These are phyloP conservation scores for Trichoderma sp. DNA, from an alignment of 2,329 filamentous ascomycete species.

Conservation along the genomic window DNA sequence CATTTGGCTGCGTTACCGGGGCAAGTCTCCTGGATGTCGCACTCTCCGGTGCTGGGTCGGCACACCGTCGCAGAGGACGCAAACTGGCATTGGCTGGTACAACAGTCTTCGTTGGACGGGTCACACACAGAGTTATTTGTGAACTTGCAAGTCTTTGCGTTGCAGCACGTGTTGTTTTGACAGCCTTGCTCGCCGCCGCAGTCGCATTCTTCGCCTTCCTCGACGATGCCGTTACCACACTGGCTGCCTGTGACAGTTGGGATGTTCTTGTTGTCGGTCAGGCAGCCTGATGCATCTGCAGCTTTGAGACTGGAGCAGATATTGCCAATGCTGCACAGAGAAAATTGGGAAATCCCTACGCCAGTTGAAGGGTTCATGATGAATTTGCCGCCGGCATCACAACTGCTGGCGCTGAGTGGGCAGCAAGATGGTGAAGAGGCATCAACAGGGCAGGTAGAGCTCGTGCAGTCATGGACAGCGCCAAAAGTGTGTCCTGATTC, in stretches of 20 bases:
- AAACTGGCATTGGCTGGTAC: conserved; percentile 66
- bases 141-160: conserved; percentile 85
- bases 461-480: conserved; percentile 88
- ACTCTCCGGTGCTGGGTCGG: conserved; percentile 74
- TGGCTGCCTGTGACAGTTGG: conserved; percentile 78
- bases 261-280: conserved; percentile 84
- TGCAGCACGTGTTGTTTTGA: conserved; percentile 76
- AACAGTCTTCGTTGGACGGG: conserved; percentile 80
- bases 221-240: conserved; percentile 97
- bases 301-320: conserved; percentile 85
- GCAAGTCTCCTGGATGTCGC: conserved; percentile 85
- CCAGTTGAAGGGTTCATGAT: conserved; percentile 96
- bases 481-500: conserved; percentile 94
- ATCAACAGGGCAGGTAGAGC: conserved; percentile 66
- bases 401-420: conserved; percentile 66
- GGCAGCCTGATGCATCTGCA: conserved; percentile 73
- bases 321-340: conserved; percentile 86
- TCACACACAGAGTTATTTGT: conserved; percentile 75
- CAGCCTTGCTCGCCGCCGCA: conserved; percentile 79
- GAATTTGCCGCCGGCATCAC: conserved; percentile 75
- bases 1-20: conserved; percentile 72
- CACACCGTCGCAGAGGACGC: conserved; percentile 71
- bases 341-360: conserved; percentile 74
- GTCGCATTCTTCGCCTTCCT: conserved; percentile 91
- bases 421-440: conserved; percentile 67